These are phyloP conservation scores for Neopestalotiopsis rosae DNA, from an alignment of 2,329 filamentous ascomycete species.

Conservation along the genomic window DNA sequence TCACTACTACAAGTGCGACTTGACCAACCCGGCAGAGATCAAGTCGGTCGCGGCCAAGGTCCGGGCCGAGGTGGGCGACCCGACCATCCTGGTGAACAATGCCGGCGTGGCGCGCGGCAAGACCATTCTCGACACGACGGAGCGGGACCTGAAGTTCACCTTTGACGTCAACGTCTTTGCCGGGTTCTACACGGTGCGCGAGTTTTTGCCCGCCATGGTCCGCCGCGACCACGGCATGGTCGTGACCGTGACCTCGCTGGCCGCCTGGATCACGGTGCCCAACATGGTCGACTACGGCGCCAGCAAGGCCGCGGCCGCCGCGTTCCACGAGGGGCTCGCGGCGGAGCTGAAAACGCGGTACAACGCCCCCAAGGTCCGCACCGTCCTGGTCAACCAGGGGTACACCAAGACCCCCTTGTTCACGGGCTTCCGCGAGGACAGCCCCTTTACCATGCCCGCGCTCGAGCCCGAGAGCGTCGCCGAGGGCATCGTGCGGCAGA, in stretches of 20 bases:
- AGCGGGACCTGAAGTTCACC: constrained; percentile 48
- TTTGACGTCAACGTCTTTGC: constrained; percentile 58
- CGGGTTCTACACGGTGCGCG: constrained; percentile 54
- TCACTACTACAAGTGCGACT: constrained; percentile 73
- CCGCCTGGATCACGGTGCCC: constrained; percentile 58
- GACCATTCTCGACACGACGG: constrained; percentile 50
- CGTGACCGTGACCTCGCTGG: constrained; percentile 60
- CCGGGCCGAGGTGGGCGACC: constrained; percentile 41
- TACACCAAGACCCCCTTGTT: constrained; percentile 69
- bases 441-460: constrained; percentile 56
- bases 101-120: constrained; percentile 49
- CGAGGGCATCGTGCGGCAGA: constrained; percentile 64
- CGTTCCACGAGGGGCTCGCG: constrained; percentile 64
- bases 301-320: constrained; percentile 61
- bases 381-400: constrained; percentile 68
- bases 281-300: constrained; percentile 65
- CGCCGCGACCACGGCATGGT: constrained; percentile 58
- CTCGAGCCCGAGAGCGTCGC: constrained; percentile 68
- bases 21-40: constrained; percentile 62
- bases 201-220: constrained; percentile 58
- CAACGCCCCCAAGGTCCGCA: constrained; percentile 61
- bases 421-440: constrained; percentile 55
- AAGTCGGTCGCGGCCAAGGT: constrained; percentile 45
- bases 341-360: constrained; percentile 57
- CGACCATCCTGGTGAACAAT: constrained; percentile 43